A percentile compares a stretch with the other conserved stretches of the same genome.
phyloP scores from a whole-genome alignment of 2,329 filamentous ascomycete species.

The Aureobasidium sp. region DNA sequence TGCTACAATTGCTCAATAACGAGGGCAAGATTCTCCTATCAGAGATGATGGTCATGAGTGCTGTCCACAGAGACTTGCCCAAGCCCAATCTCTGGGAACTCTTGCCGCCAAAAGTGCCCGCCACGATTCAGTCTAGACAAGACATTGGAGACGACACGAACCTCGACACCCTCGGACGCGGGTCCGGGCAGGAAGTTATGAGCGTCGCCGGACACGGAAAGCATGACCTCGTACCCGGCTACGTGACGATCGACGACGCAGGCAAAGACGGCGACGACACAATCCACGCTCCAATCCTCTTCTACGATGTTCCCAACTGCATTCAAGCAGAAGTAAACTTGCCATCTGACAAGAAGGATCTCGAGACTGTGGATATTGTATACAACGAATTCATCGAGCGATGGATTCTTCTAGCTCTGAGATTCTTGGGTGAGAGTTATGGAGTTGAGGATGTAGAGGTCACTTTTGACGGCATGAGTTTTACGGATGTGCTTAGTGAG shows the following conservation, averaged over 20 bases:
- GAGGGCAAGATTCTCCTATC: slow-evolving; percentile 44
- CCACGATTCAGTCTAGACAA: neutral
- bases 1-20: slow-evolving; percentile 55
- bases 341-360: slow-evolving; percentile 35
- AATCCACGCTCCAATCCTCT: slow-evolving; percentile 65
- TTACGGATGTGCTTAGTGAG: slow-evolving; percentile 52
- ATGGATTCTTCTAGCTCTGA: slow-evolving; percentile 70
- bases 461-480: slow-evolving; percentile 47
- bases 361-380: slow-evolving; percentile 73
- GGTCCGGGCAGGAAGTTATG: slow-evolving; percentile 8
- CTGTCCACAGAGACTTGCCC: slow-evolving; percentile 30
- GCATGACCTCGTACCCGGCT: slow-evolving; percentile 58
- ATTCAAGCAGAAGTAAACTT: slow-evolving; percentile 65
- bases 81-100: slow-evolving; percentile 10
- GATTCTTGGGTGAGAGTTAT: slow-evolving; percentile 49
- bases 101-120: slow-evolving; percentile 15
- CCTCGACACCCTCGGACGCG: neutral
- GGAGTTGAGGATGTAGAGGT: slow-evolving; percentile 43
- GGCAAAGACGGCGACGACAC: slow-evolving; percentile 87
- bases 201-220: neutral
- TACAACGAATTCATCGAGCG: slow-evolving; percentile 87
- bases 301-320: slow-evolving; percentile 75
- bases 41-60: slow-evolving; percentile 22
- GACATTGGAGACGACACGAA: neutral
- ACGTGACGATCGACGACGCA: slow-evolving; percentile 81